Evolutionary conservation across 495 filamentous ascomycete species (phyloP), one percentile per base, ranked within the genome.

Genomic region (Penicillium macrosclerotiorum): DNA sequence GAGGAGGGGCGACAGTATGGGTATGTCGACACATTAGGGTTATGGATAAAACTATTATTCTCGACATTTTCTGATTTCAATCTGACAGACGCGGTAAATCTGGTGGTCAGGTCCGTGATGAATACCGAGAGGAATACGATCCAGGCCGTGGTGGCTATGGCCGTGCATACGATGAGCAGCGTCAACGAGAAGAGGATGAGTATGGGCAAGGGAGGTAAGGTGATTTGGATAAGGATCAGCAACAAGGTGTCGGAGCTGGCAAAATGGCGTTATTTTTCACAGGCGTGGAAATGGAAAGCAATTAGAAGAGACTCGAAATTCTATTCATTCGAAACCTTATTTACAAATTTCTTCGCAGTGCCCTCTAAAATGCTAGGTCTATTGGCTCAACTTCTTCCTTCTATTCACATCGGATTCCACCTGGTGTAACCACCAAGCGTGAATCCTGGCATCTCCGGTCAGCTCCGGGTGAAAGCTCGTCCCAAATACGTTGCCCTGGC

Each of bases 381-480:
- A 59, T 52, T 59, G 46, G 43, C 54, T 53, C 34, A 63, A 34
- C 42, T 64, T 51, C 20, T 59, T 55, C 37, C 59, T 56, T 48
- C 49, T 60, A 32, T 50, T 46, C 47, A 69, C 59, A 16, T 62
- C 65, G 18, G 62, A 58, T 46, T 67, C 64, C 37, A 96, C 88
- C 63, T 90, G 78, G 52, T 76, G 64, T 59, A 98, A 57, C 93
- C 93, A 98, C 93, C 93, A 98, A 3, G 80, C 68, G 67, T 98
- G 93, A 55, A 97, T 96, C 55, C 93, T 76, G 46, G 80, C 72
- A 65, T 98, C 93, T 17, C 81, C 82, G 17, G 92, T 98, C 59
- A 98, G 65, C 64, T 98, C 94, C 0, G 94, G 93, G 59, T 98
- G 94, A 60, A 97, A 98, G 60, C 90, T 96, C 5, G 90, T 97